Base-by-base conservation (phyloP, 306 rosid species). In the Styphnolobium japonicum region DNA sequence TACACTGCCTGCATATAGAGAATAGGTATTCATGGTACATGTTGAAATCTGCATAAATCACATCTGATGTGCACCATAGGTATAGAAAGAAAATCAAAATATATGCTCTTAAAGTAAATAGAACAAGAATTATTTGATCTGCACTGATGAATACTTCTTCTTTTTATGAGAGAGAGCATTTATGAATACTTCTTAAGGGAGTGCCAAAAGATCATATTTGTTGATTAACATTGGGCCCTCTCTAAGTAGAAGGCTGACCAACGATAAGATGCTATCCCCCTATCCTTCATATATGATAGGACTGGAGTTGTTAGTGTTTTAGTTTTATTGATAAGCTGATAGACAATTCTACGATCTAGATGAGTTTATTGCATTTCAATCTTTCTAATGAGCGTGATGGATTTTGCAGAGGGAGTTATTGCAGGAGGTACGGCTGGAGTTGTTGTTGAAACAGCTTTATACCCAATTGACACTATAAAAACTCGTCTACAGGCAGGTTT, bases 341-440 rank as follows among this genome's bases (percentile, higher is more conserved):
- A 23, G 53, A 37, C 31, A 12, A 18, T 63, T 16, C 58, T 27
- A 51, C 34, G 42, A 64, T 73, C n/a, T 15, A 23, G 72, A 43
- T 60, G 42, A 21, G 58, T 85, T 25, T 63, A 49, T 40, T 67
- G 55, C 37, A 67, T 60, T 55, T 67, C 57, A 56, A 60, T 70
- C 55, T 45, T 82, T 79, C 65, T 89, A 74, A 82, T 31, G 75
- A 34, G 42, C 79, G 42, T 46, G 67, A 25, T 75, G 73, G 73
- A 82, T 87, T 83, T 87, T 86, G 93, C 92, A 94, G 98, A 94
- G 90, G 97, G 97, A 40, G 83, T 85, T 68, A 86, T 94, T 69
- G 97, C 98, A 15, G 97, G 97, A 80, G 98, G 97, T 80, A 86
- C 97, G 48, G 92, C 98, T 55, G 98, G 97, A 70, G 98, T 89